Percentiles rank a stretch among this genome's conserved stretches.
Conservation (phyloP, 768 basidiomycete species). For the Hygrocybe coccinea region DNA sequence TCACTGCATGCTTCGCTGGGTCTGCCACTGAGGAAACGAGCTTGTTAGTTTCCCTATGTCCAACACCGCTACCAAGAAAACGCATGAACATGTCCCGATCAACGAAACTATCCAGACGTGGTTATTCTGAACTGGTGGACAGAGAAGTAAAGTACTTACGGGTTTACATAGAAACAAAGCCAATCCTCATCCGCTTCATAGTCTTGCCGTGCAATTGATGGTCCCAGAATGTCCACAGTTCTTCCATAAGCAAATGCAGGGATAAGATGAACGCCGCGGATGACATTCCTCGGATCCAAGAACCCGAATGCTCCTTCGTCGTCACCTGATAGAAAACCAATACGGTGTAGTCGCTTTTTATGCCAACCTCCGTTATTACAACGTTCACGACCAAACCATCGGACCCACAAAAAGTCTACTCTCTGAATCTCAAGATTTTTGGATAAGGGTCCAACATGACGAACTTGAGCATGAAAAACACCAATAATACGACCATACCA, state of each 20-base stretch:
- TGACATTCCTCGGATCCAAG: conserved; percentile 7
- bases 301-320: not conserved
- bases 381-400: conserved; percentile 32
- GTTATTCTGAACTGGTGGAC: not conserved
- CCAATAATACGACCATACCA: conserved; percentile 17
- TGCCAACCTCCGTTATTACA: conserved; percentile 24
- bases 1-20: conserved; percentile 35
- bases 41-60: conserved; percentile 15
- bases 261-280: conserved; percentile 12
- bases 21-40: conserved; percentile 36
- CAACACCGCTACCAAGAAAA: too few relatives aligned
- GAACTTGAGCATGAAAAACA: conserved; percentile 27
- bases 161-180: conserved; percentile 33
- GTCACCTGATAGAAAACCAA: conserved; percentile 17
- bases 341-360: conserved; percentile 13
- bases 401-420: conserved; percentile 39
- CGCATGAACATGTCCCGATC: too few relatives aligned
- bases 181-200: conserved; percentile 20
- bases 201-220: conserved; percentile 1
- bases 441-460: conserved; percentile 11
- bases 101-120: too few relatives aligned
- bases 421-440: not conserved
- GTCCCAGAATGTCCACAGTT: not conserved
- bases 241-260: conserved; percentile 11
- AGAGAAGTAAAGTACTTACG: conserved; percentile 23